Evolutionary conservation across 768 basidiomycete species (phyloP), one percentile per base, ranked within the genome.

Genomic region (Mycena indigotica): DNA sequence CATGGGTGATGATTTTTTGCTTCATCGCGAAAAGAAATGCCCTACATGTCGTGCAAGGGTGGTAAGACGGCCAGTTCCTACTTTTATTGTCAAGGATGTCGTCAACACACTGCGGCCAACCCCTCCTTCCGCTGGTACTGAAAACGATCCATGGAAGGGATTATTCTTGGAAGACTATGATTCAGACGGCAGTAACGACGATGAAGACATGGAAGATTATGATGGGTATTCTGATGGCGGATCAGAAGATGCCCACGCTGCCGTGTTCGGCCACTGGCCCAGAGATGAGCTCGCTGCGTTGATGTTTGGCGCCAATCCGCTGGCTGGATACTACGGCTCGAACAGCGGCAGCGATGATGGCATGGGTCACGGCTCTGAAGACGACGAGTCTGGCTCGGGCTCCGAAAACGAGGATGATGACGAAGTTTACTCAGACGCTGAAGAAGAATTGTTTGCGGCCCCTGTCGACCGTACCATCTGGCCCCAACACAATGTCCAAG

Each of bases 51-150:
- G 89, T 50, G 71, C 86, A 5, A 66, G 66, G 8, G 78, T 91
- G 19, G 73, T 71, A 24, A 77, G 77, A 48, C 81, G 86, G 25
- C 89, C 89, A 4, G 81, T 84, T 24, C 88, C 88, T 1, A 75
- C 89, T 23, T 91, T 88, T 65, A 68, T 89, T 65, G 77, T 91
- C 49, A 89, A 88, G 69, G 76, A 80, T 17, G 76, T 90, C 25
- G 77, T 79, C 0, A 69, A 76, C 15, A 75, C 80, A 2, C 64
- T 91, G 16, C 35, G 61, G 17, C 46, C 44, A 40, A 63, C 61
- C 23, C 66, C 64, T 1, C 50, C 60, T 0, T 69, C 66, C 46
- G 75, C 51, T 66, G 70, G 12, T 64, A 71, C 3, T 72, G 77
- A 16, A 8, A 55, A 57, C 21, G 85, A 91, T 65, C 87, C 87